phyloP scores from a whole-genome alignment of 2,329 filamentous ascomycete species.

The Cercospora sesami region DNA sequence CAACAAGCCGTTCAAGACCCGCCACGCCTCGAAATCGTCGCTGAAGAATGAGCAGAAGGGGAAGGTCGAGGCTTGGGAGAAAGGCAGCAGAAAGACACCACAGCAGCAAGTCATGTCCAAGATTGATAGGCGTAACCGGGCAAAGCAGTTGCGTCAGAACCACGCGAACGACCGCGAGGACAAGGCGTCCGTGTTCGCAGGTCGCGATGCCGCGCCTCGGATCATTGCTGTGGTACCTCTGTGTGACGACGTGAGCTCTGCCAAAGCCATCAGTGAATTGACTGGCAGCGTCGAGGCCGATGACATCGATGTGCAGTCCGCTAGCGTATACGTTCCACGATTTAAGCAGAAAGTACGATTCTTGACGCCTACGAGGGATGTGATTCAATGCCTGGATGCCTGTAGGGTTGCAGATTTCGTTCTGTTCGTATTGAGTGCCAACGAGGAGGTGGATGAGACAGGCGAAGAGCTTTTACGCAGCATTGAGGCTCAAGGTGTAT shows the following conservation, averaged over 20 bases:
- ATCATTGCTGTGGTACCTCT: constrained; percentile 87
- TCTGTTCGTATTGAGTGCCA: constrained; percentile 77
- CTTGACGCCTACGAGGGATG: constrained; percentile 69
- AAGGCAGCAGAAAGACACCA: constrained; percentile 70
- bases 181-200: constrained; percentile 78
- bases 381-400: constrained; percentile 78
- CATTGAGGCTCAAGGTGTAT: constrained; percentile 91
- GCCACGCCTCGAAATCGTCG: constrained; percentile 83
- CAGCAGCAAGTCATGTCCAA: constrained; percentile 98
- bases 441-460: constrained; percentile 77
- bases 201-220: constrained; percentile 80
- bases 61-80: constrained; percentile 70
- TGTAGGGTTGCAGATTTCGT: constrained; percentile 90
- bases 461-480: constrained; percentile 83
- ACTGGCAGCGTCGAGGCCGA: constrained; percentile 80
- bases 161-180: constrained; percentile 83
- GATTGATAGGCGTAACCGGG: constrained; percentile 90
- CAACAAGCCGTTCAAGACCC: constrained; percentile 91
- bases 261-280: constrained; percentile 66
- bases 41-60: constrained; percentile 85
- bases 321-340: constrained; percentile 71
- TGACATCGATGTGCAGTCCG: constrained; percentile 58
- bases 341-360: constrained; percentile 97
- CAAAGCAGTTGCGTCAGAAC: constrained; percentile 79
- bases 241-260: constrained; percentile 68